These are phyloP conservation scores for Rusavskia elegans DNA, from an alignment of 495 filamentous ascomycete genomes.

Conservation along the genomic window DNA sequence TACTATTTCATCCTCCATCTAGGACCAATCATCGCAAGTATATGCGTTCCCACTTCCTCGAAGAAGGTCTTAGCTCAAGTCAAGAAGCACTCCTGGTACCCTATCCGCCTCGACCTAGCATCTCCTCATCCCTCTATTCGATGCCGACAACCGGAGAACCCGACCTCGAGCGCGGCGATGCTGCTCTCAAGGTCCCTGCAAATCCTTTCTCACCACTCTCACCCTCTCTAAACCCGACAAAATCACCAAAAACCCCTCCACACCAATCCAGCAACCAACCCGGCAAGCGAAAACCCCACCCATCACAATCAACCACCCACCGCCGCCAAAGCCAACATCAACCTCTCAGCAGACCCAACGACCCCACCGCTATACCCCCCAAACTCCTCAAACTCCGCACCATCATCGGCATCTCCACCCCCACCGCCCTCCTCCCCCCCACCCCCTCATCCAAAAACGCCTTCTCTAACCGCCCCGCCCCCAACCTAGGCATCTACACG, in stretches of 20 bases:
- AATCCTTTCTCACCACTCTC: neutral
- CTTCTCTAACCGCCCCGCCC: slow-evolving; percentile 21
- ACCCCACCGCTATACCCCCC: neutral
- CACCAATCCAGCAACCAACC: neutral
- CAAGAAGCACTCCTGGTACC: neutral
- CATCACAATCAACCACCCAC: neutral
- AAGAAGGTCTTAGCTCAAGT: neutral
- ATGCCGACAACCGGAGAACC: neutral
- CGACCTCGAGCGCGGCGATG: neutral
- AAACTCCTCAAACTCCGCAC: neutral
- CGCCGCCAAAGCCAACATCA: neutral
- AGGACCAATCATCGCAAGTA: neutral
- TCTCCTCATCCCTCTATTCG: neutral
- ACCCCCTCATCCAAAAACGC: neutral
- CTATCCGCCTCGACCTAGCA: neutral
- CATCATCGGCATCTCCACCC: neutral
- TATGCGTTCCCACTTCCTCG: neutral
- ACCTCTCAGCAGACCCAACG: neutral
- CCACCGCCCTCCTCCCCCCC: neutral
- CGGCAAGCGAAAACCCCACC: neutral
- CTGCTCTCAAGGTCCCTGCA: neutral
- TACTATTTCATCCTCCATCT: neutral
- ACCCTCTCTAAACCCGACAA: neutral
- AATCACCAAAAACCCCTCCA: neutral
- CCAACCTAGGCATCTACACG: slow-evolving; percentile 44